Percentiles rank a stretch among this genome's conserved stretches.
These are phyloP conservation scores for Barnettozyma siamensis DNA, from an alignment of 805 yeast genomes.

Conservation along the genomic window DNA sequence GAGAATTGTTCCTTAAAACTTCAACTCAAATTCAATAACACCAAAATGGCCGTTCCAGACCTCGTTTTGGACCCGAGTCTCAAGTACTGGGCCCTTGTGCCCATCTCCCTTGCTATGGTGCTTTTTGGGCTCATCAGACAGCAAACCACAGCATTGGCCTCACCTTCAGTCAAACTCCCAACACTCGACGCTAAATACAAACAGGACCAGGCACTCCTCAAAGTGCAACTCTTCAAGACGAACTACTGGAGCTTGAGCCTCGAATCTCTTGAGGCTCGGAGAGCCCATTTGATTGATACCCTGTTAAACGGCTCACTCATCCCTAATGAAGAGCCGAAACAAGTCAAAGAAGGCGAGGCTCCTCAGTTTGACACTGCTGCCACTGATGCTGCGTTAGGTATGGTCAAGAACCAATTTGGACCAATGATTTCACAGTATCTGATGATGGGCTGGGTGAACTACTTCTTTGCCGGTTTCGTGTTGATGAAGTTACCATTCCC, in stretches of 20 bases:
- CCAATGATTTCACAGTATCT: slow-evolving; percentile 87
- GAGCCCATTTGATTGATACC: slow-evolving; percentile 39
- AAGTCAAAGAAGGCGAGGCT: slow-evolving; percentile 39
- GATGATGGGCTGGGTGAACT: slow-evolving; percentile 94
- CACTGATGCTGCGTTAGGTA: slow-evolving; percentile 65
- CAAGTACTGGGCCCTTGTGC: slow-evolving; percentile 85
- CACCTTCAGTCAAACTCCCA: slow-evolving; percentile 48
- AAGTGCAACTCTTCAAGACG: slow-evolving; percentile 50
- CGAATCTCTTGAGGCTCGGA: slow-evolving; percentile 49
- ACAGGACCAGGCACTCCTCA: slow-evolving; percentile 59
- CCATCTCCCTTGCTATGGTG: slow-evolving; percentile 87
- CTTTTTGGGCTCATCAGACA: slow-evolving; percentile 76
- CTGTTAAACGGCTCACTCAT: slow-evolving; percentile 50
- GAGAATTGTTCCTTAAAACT: no score
- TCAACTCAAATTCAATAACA: no score
- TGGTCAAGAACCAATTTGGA: slow-evolving; percentile 77
- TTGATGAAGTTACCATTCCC: slow-evolving; percentile 90
- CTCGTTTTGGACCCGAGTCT: slow-evolving; percentile 72
- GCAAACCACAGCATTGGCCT: slow-evolving; percentile 55
- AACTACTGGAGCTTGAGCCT: slow-evolving; percentile 49
- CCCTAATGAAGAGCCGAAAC: slow-evolving; percentile 35
- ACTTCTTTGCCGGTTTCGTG: slow-evolving; percentile 87
- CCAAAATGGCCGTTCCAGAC: slow-evolving; percentile 36
- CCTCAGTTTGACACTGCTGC: slow-evolving; percentile 68
- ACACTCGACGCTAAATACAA: slow-evolving; percentile 41